A percentile compares a stretch with the other conserved stretches of the same genome.
These are phyloP conservation scores for Cryptomeria japonica DNA, from an alignment of 75 land plant genomes.

Conservation along the genomic window DNA sequence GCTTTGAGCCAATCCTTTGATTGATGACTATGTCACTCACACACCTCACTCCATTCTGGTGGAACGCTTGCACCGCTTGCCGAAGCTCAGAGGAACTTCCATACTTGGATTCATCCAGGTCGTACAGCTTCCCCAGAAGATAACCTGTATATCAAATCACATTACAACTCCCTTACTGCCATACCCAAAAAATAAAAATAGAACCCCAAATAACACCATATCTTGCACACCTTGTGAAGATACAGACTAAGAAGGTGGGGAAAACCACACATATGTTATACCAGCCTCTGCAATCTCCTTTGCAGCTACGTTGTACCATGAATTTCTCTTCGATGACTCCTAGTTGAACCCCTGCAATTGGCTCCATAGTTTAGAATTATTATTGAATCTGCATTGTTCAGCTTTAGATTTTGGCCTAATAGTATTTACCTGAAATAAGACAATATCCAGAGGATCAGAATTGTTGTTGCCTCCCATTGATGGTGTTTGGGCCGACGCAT, in stretches of 20 bases:
- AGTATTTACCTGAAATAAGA: background rate
- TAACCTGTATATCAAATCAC: conserved; percentile 10
- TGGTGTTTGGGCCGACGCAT: background rate
- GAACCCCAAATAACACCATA: too few relatives aligned
- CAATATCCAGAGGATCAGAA: background rate
- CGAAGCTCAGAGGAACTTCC: conserved; percentile 21
- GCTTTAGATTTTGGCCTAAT: background rate
- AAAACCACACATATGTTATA: conserved; percentile 79
- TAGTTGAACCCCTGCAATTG: conserved; percentile 65
- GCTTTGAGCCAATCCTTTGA: conserved; percentile 27
- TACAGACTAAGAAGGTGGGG: conserved; percentile 68
- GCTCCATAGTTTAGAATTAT: background rate
- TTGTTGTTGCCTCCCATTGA: background rate
- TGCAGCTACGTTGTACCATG: conserved; percentile 57
- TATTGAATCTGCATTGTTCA: too few relatives aligned
- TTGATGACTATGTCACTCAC: conserved; percentile 40
- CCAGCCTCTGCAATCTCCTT: conserved; percentile 56
- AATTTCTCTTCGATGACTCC: conserved; percentile 59
- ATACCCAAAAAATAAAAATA: too few relatives aligned
- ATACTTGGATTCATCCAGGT: conserved; percentile 28
- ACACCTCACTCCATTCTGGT: conserved; percentile 22
- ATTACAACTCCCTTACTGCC: too few relatives aligned
- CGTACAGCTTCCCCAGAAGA: conserved; percentile 28
- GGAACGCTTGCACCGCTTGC: conserved; percentile 26
- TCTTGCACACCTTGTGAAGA: conserved; percentile 47